Base-by-base conservation (phyloP, 768 basidiomycete species). In the Amanita polypyramis region DNA sequence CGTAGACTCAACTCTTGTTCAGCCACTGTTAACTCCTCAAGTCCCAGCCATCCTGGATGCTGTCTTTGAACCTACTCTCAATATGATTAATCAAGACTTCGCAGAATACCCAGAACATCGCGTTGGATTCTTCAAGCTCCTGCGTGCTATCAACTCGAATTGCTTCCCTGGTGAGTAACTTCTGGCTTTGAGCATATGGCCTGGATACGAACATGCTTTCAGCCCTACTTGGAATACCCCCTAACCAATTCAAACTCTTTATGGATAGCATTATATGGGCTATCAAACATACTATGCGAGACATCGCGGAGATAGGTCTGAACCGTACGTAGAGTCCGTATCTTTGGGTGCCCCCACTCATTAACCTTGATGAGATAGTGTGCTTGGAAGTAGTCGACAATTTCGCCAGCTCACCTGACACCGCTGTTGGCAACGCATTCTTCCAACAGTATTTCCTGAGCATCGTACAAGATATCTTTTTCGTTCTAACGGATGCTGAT, bases 1-100 rank as follows among this genome's bases (percentile, higher is more conserved):
- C 30, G 17, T 32, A 3, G 15, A 43, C 47, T 41, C 40, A 17
- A 57, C 47, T 36, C 51, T 12, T 36, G 40, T 45, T 14, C 56
- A 98, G 93, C 66, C 75, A 19, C 74, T 93, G 36, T 75, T 97
- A 46, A 95, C 87, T 8, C 87, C 92, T 4, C 93, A 97, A 78
- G 85, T 98, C 14, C 87, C 89, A 2, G 86, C 95, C 7, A 87
- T 96, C 51, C 75, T 99, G 43, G 95, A 98, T 58, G 93, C 95
- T 8, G 90, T 98, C 41, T 98, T 99, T 60, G 94, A 97, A 64
- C 88, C 90, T 37, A 99, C 96, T 3, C 69, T 99, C 50, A 85
- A 82, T 57, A 99, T 98, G 96, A 99, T 99, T 63, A 98, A 97
- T 65, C 90, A 96, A 74, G 95, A 99, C 70, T 95, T 98, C 56